A percentile compares a stretch with the other conserved stretches of the same genome.
Evolutionary conservation across 83 land plant species (phyloP).

Genomic region (Larix sibirica): DNA sequence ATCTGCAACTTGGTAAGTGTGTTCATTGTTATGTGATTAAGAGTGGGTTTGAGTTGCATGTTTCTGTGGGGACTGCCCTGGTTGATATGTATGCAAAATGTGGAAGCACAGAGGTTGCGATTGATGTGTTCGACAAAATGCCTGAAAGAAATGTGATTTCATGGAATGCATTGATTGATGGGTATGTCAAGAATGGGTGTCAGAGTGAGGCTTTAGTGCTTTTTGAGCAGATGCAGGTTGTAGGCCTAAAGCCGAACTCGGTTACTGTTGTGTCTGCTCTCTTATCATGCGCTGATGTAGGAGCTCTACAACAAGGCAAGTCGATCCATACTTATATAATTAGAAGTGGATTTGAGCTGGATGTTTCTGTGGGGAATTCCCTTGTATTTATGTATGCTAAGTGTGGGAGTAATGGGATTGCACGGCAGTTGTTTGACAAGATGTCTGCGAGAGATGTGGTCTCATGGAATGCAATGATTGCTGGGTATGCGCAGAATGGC

Average conservation of each 20-base stretch:
- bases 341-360: neutral
- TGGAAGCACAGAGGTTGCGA: neutral
- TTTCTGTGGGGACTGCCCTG: constrained; percentile 23
- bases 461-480: constrained; percentile 22
- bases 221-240: neutral
- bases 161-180: constrained; percentile 4
- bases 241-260: neutral
- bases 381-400: neutral
- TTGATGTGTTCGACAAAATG: neutral
- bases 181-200: neutral
- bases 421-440: constrained; percentile 17
- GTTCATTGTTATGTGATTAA: constrained; percentile 35
- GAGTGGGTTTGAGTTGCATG: constrained; percentile 18
- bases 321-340: neutral
- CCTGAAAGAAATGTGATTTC: neutral
- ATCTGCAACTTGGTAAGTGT: constrained; percentile 30
- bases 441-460: constrained; percentile 17
- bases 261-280: neutral
- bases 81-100: constrained; percentile 4
- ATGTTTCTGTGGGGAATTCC: neutral
- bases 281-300: neutral
- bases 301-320: neutral
- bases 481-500: constrained; percentile 25
- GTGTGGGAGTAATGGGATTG: neutral
- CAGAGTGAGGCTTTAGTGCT: neutral